These are phyloP conservation scores for Zasmidium angulare DNA, from an alignment of 2,329 filamentous ascomycete species.

Conservation along the genomic window DNA sequence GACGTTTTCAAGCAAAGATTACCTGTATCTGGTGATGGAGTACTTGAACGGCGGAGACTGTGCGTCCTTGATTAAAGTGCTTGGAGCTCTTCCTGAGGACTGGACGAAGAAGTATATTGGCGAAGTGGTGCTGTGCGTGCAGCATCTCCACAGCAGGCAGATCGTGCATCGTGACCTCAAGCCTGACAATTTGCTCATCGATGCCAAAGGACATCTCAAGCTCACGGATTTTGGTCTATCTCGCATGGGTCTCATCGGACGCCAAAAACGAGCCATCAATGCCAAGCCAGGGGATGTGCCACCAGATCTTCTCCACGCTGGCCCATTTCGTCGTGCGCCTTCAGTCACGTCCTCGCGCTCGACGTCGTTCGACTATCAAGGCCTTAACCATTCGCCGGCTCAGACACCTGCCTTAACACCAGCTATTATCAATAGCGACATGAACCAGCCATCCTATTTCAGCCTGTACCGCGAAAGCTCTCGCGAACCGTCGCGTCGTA, in stretches of 20 bases:
- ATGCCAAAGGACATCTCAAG: conserved; percentile 94
- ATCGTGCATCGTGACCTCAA: conserved; percentile 98
- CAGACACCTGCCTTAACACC: conserved; percentile 87
- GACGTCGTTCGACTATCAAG: conserved; percentile 86
- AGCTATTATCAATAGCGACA: conserved; percentile 61
- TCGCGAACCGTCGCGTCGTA: conserved; percentile 61
- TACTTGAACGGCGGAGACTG: conserved; percentile 98
- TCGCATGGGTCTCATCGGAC: conserved; percentile 92
- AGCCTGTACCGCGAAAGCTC: conserved; percentile 64
- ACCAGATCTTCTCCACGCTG: conserved; percentile 88
- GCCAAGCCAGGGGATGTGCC: conserved; percentile 75
- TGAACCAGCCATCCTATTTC: conserved; percentile 92
- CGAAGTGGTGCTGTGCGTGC: conserved; percentile 93
- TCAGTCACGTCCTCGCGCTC: conserved; percentile 90
- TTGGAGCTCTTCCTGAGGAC: conserved; percentile 89
- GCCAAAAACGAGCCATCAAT: conserved; percentile 89
- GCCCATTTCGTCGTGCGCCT: conserved; percentile 80
- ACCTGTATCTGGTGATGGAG: conserved; percentile 98
- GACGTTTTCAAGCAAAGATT: conserved; percentile 99
- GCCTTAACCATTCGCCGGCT: conserved; percentile 69
- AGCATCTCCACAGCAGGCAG: conserved; percentile 88
- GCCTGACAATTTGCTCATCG: conserved; percentile 94
- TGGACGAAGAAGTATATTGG: conserved; percentile 98
- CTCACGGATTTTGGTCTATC: conserved; percentile 97
- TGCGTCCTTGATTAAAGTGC: conserved; percentile 90